Base-by-base conservation (phyloP, 495 filamentous ascomycete genomes). In the Annulohypoxylon maeteangense region DNA sequence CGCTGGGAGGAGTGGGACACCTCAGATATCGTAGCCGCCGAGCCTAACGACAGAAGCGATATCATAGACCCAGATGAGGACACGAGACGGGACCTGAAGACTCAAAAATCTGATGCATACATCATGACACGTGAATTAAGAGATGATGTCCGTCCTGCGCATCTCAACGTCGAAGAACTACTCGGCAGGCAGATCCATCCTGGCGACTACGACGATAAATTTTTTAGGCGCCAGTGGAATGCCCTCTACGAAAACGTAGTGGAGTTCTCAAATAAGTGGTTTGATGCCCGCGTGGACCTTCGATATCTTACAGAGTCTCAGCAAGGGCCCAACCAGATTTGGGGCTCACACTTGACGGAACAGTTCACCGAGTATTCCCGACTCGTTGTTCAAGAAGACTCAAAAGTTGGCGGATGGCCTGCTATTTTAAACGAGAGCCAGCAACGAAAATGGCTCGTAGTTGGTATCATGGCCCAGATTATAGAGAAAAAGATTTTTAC, bases 401-500 rank as follows among this genome's bases (percentile, higher is more conserved):
- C 67, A 20, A 59, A 54, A 6, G 42, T 51, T 3, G 80, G 78
- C 18, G 75, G 80, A 0, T 87, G 84, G 84, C 77, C 83, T 42
- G 56, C 38, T 12, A 42, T 86, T 59, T 42, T 87, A 8, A 57
- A 70, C 48, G 70, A 79, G 32, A 60, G 47, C 10, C 2, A 3
- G 16, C 75, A 79, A 29, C 77, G 84, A 22, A 78, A 75, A 63
- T 82, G 75, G 71, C 69, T 87, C 12, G 58, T 84, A 16, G 76
- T 78, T 63, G 82, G 76, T 3, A 74, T 87, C 10, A 53, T 86
- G 1, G 75, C 72, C 7, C 80, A 78, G 73, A 70, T 84, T 47
- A 62, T 87, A 27, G 78, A 83, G 62, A 78, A 64, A 40, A 75
- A 74, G 20, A 76, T 87, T 7, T 87, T 84, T 62, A 78, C 78